Conservation (phyloP, 306 rosid species). For the Dryas drummondii region DNA sequence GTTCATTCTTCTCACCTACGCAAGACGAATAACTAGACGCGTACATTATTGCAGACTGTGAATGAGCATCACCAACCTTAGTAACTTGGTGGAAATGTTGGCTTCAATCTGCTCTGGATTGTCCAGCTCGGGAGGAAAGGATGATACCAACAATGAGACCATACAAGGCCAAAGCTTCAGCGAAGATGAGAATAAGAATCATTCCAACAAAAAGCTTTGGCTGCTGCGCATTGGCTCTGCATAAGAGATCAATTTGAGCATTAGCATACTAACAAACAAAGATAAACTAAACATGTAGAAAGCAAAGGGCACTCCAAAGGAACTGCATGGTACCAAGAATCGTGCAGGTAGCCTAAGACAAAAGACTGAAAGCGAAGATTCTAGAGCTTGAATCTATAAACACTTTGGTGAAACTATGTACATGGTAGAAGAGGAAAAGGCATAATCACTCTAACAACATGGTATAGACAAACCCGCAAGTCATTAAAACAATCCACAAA, state of each 20-base stretch:
- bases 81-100: not conserved
- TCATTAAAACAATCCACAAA: not conserved
- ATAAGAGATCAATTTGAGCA: not conserved
- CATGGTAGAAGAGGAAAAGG: not conserved
- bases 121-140: slow-evolving; percentile 78
- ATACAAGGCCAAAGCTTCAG: slow-evolving; percentile 70
- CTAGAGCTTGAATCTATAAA: not conserved
- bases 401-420: not conserved
- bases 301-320: not conserved
- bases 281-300: not conserved
- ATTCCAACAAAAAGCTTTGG: slow-evolving; percentile 70
- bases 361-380: not conserved
- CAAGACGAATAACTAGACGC: not conserved
- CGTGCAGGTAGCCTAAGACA: not conserved
- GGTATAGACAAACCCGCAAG: not conserved
- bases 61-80: slow-evolving; percentile 12
- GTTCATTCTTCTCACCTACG: not conserved
- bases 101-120: slow-evolving; percentile 68
- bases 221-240: slow-evolving; percentile 69
- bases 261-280: not conserved
- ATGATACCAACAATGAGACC: slow-evolving; percentile 81
- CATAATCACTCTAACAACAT: not conserved
- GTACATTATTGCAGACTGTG: not conserved
- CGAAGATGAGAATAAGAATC: slow-evolving; percentile 77
- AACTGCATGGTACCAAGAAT: not conserved